These are phyloP conservation scores for Penicillium arizonense DNA, from an alignment of 495 filamentous ascomycete species.

Conservation along the genomic window DNA sequence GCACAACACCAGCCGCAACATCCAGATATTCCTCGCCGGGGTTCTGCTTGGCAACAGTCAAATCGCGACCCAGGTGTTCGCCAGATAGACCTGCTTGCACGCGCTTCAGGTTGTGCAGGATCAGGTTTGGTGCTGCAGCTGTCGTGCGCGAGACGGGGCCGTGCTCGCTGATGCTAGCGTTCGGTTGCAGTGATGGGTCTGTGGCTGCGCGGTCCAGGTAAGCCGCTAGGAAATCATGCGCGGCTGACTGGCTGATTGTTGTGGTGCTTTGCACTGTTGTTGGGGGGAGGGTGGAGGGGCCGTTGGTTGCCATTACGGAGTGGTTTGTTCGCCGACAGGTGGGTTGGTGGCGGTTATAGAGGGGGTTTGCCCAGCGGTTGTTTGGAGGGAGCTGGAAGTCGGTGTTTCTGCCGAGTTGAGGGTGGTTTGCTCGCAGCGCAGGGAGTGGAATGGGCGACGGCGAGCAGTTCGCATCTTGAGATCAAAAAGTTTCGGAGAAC, in stretches of 20 bases:
- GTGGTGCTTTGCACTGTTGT: slow-evolving; percentile 41
- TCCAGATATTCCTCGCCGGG: slow-evolving; percentile 30
- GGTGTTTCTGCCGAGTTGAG: neutral
- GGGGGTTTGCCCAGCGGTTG: neutral
- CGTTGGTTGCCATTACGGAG: slow-evolving; percentile 39
- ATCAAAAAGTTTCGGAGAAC: slow-evolving; percentile 27
- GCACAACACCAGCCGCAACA: slow-evolving; percentile 20
- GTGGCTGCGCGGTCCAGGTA: slow-evolving; percentile 56
- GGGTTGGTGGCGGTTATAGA: neutral
- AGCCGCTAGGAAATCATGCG: slow-evolving; percentile 54
- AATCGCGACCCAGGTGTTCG: slow-evolving; percentile 52
- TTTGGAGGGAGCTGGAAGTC: neutral
- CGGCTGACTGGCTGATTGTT: slow-evolving; percentile 48
- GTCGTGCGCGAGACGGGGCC: slow-evolving; percentile 56
- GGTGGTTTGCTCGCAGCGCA: slow-evolving; percentile 4
- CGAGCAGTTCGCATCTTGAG: slow-evolving; percentile 13
- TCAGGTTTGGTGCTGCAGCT: slow-evolving; percentile 53
- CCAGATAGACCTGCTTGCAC: slow-evolving; percentile 64
- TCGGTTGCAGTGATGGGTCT: slow-evolving; percentile 64
- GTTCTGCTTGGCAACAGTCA: slow-evolving; percentile 39
- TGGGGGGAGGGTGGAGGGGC: slow-evolving; percentile 46
- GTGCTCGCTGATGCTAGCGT: slow-evolving; percentile 58
- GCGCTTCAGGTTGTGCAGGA: slow-evolving; percentile 63
- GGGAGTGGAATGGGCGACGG: slow-evolving; percentile 8
- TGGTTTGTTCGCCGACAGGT: slow-evolving; percentile 1